Conservation (phyloP, 2,329 filamentous ascomycete genomes). For the Eutypa lata region DNA sequence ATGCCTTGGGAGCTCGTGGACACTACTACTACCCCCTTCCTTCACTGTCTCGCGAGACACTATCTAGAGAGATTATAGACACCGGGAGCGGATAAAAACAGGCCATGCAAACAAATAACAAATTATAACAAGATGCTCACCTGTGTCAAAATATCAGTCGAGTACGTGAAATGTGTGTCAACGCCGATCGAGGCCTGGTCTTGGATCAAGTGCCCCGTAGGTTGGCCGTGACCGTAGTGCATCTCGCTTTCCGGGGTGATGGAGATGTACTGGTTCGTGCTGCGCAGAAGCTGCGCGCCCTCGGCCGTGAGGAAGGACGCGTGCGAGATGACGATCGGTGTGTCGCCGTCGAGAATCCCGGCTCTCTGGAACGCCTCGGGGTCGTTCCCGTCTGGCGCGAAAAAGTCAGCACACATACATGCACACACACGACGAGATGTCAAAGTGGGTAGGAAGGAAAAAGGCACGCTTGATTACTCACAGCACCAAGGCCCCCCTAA, state of each 20-base stretch:
- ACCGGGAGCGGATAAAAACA: too few species aligned
- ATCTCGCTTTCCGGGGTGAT: conserved; percentile 59
- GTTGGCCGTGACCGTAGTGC: conserved; percentile 54
- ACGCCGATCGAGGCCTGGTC: conserved; percentile 53
- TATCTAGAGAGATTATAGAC: too few species aligned
- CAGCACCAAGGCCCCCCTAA: conserved; percentile 37
- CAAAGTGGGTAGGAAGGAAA: not conserved
- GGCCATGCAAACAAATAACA: too few species aligned
- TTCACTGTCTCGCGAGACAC: too few species aligned
- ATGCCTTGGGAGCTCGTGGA: too few species aligned
- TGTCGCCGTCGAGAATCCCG: conserved; percentile 38
- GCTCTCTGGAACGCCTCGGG: conserved; percentile 35
- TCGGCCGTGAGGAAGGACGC: conserved; percentile 39
- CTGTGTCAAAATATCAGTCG: conserved; percentile 48
- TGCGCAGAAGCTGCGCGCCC: conserved; percentile 40
- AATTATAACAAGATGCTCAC: too few species aligned
- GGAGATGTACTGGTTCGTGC: conserved; percentile 50
- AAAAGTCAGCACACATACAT: not conserved
- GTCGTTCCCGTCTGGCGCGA: conserved; percentile 28
- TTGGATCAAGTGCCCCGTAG: conserved; percentile 36
- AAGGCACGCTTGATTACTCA: conserved; percentile 21
- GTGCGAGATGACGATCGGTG: conserved; percentile 52
- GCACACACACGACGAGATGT: not conserved
- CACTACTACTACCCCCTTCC: too few species aligned
- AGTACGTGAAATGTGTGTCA: conserved; percentile 53